Percentiles rank a stretch among this genome's conserved stretches.
Evolutionary conservation across 2,329 filamentous ascomycete genomes (phyloP).

Genomic region (Epichloe sp.): DNA sequence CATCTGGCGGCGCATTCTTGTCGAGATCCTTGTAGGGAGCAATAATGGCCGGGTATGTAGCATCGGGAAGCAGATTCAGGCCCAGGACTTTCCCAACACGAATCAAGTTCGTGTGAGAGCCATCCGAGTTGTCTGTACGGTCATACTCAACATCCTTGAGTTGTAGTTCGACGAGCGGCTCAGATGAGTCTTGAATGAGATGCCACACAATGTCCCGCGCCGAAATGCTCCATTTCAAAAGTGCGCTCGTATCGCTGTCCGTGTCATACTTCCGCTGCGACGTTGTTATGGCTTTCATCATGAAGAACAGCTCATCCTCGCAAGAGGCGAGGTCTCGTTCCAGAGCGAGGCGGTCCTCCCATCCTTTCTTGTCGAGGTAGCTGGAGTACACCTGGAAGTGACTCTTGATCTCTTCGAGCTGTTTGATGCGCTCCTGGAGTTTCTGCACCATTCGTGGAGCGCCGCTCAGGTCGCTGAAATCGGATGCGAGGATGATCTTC

Average conservation of each 20-base stretch:
- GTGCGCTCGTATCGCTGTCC: slow-evolving; percentile 58
- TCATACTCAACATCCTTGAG: slow-evolving; percentile 85
- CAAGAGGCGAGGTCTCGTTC: slow-evolving; percentile 80
- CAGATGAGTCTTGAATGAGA: slow-evolving; percentile 72
- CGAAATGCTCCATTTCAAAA: slow-evolving; percentile 87
- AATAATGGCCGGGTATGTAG: slow-evolving; percentile 93
- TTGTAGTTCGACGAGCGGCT: slow-evolving; percentile 86
- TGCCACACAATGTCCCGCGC: slow-evolving; percentile 96
- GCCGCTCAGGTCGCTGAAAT: slow-evolving; percentile 92
- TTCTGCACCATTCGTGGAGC: slow-evolving; percentile 86
- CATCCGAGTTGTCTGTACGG: slow-evolving; percentile 91
- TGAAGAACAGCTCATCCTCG: slow-evolving; percentile 96
- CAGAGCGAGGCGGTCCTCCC: slow-evolving; percentile 79
- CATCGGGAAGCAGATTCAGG: slow-evolving; percentile 78
- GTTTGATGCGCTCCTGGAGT: slow-evolving; percentile 82
- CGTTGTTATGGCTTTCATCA: slow-evolving; percentile 99
- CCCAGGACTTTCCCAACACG: slow-evolving; percentile 81
- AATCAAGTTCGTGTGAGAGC: slow-evolving; percentile 86
- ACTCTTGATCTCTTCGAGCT: slow-evolving; percentile 90
- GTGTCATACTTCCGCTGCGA: slow-evolving; percentile 76
- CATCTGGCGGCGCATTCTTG: slow-evolving; percentile 28
- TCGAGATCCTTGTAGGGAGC: slow-evolving; percentile 69
- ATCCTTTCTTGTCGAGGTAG: slow-evolving; percentile 75
- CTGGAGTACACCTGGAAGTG: slow-evolving; percentile 90
- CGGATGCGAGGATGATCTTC: slow-evolving; percentile 97